Evolutionary conservation across 2,329 filamentous ascomycete species (phyloP).

Genomic region (Trichothecium sympodiale): DNA sequence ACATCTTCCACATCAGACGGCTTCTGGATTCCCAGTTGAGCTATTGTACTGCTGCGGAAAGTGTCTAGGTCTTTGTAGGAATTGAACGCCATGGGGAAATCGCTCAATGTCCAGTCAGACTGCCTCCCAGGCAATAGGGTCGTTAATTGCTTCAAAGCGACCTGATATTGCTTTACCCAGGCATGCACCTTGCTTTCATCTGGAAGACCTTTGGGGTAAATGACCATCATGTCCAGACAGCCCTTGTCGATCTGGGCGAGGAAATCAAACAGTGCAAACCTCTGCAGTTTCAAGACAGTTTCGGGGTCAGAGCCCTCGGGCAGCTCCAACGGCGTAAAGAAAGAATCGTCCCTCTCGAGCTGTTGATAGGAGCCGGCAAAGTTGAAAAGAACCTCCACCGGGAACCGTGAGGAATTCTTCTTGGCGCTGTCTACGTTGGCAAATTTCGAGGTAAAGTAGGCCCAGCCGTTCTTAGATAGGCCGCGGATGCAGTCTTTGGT

Average conservation of each 20-base stretch:
- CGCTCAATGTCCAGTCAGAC: constrained; percentile 12
- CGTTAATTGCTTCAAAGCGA: not conserved
- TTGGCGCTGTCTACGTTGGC: not conserved
- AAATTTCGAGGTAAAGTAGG: constrained; percentile 1
- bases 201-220: not conserved
- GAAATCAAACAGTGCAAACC: constrained; percentile 6
- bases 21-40: no score
- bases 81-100: constrained; percentile 13
- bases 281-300: not conserved
- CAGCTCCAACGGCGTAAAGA: not conserved
- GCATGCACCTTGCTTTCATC: not conserved
- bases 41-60: constrained; percentile 1
- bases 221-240: not conserved
- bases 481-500: not conserved
- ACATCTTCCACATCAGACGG: constrained; percentile 6
- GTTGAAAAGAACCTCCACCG: not conserved
- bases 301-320: not conserved
- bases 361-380: constrained; percentile 1
- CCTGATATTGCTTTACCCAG: constrained; percentile 3
- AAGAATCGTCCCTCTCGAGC: not conserved
- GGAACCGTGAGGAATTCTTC: not conserved
- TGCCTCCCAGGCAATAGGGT: not conserved
- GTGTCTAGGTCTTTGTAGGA: constrained; percentile 4
- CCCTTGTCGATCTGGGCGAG: constrained; percentile 3
- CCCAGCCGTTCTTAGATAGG: not conserved